Percentiles rank a stretch among this genome's conserved stretches.
Conservation (phyloP, 306 rosid genomes). For the Dryas drummondii region DNA sequence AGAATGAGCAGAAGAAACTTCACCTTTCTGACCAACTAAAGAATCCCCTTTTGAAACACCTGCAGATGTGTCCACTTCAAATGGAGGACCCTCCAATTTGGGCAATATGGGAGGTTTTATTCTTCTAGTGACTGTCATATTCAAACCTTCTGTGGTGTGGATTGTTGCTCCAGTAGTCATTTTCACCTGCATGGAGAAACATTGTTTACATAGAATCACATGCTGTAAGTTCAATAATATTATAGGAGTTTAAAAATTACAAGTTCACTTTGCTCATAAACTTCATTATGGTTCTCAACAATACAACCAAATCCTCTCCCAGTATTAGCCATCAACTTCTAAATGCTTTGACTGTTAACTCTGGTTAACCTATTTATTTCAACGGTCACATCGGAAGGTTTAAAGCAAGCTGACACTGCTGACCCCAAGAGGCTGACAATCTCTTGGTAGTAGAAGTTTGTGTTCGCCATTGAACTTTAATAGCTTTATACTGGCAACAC, state of each 20-base stretch:
- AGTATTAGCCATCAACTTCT: too few species aligned
- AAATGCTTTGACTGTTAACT: too few species aligned
- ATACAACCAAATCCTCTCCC: background rate
- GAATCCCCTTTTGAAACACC: conserved; percentile 44
- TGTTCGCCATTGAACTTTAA: too few species aligned
- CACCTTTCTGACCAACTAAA: conserved; percentile 41
- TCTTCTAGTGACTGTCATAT: conserved; percentile 82
- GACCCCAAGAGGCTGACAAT: too few species aligned
- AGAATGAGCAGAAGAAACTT: conserved; percentile 49
- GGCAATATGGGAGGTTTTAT: conserved; percentile 74
- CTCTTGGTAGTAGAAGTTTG: too few species aligned
- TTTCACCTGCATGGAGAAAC: conserved; percentile 55
- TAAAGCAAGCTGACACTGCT: too few species aligned
- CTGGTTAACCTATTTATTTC: too few species aligned
- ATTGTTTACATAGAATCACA: conserved; percentile 3
- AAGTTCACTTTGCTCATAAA: background rate
- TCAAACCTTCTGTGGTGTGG: conserved; percentile 90
- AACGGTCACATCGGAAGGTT: too few species aligned
- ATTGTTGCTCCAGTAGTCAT: conserved; percentile 98
- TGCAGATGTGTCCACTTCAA: conserved; percentile 47
- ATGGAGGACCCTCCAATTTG: conserved; percentile 51
- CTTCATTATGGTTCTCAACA: background rate
- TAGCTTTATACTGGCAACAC: too few species aligned
- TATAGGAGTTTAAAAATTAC: background rate
- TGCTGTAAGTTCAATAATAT: background rate